These are phyloP conservation scores for Pseudogymnoascus sp. DNA, from an alignment of 2,329 filamentous ascomycete genomes.

Conservation along the genomic window DNA sequence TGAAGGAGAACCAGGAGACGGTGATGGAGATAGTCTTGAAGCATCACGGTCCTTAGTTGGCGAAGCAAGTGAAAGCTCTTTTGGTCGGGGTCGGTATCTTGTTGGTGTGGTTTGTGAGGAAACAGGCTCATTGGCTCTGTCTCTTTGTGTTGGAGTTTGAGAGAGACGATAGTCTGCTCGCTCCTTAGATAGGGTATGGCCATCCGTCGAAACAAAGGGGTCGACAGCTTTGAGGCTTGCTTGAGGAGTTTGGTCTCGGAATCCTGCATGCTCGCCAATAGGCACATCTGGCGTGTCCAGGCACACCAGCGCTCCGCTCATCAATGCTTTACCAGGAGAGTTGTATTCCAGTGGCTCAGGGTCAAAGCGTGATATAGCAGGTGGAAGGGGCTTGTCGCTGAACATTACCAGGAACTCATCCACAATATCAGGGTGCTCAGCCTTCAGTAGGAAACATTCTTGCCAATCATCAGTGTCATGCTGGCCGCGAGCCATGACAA, in stretches of 20 bases:
- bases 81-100: constrained; percentile 1
- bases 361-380: constrained; percentile 31
- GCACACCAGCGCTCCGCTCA: constrained; percentile 17
- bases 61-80: not conserved
- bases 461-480: constrained; percentile 65
- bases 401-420: constrained; percentile 41
- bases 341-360: constrained; percentile 27
- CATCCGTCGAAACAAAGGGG: not conserved
- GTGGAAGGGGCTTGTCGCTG: constrained; percentile 44
- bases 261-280: constrained; percentile 9
- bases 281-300: not conserved
- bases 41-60: not conserved
- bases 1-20: not conserved
- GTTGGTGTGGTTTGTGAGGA: not conserved
- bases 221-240: not conserved
- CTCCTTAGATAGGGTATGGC: not conserved
- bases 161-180: not conserved
- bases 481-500: constrained; percentile 78
- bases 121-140: not conserved
- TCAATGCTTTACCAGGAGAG: constrained; percentile 22
- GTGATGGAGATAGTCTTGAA: not conserved
- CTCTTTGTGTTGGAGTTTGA: not conserved
- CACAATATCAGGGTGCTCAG: constrained; percentile 53
- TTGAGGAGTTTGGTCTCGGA: not conserved
- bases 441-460: constrained; percentile 71